These are phyloP conservation scores for Fusarium succisae DNA, from an alignment of 2,329 filamentous ascomycete species.

Conservation along the genomic window DNA sequence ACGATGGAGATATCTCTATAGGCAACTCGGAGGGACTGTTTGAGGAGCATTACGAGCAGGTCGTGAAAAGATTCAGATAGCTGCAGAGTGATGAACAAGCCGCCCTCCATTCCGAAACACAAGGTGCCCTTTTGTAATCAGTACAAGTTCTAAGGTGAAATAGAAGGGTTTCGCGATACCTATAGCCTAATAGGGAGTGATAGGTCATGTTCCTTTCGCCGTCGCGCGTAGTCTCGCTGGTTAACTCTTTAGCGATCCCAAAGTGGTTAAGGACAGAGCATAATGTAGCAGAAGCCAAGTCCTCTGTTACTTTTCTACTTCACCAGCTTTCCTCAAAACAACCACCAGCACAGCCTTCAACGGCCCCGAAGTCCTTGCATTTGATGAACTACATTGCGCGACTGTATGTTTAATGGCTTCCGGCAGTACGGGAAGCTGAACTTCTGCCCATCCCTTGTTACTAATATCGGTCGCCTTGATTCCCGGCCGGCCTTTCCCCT, in stretches of 20 bases:
- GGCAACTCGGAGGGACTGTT: neutral
- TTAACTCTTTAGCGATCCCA: neutral
- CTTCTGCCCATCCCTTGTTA: neutral
- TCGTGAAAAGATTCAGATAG: neutral
- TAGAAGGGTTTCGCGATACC: neutral
- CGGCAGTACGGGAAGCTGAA: neutral
- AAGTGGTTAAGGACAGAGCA: fast-evolving
- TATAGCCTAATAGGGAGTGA: neutral
- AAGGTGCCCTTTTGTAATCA: fast-evolving
- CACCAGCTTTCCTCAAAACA: fast-evolving
- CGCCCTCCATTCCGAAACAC: neutral
- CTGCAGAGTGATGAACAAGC: neutral
- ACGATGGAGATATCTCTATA: neutral
- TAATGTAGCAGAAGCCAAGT: neutral
- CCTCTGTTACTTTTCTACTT: neutral
- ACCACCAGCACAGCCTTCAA: fast-evolving
- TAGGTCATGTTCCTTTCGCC: neutral
- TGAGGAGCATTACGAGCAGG: neutral
- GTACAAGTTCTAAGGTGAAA: fast-evolving
- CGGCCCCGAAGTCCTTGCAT: neutral
- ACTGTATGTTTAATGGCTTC: too few relatives aligned
- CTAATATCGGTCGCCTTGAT: neutral
- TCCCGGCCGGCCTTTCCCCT: neutral
- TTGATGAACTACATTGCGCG: too few relatives aligned
- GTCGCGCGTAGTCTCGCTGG: neutral